phyloP scores from a whole-genome alignment of 163 green algal genomes.

The Picocystis sp. region DNA sequence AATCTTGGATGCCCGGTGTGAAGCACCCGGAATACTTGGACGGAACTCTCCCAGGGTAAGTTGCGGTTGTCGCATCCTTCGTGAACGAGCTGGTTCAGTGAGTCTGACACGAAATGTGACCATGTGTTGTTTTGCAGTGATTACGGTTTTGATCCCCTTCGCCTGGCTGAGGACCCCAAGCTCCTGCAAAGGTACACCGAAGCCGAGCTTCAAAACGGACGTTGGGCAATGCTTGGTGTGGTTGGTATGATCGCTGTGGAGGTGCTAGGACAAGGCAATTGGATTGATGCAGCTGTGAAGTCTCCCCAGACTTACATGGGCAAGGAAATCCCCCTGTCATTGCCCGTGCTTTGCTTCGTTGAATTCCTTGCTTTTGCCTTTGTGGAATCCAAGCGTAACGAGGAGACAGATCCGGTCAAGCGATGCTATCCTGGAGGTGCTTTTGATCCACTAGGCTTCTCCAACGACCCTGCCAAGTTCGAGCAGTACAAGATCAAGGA shows the following conservation, averaged over 20 bases:
- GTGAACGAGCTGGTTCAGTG: not conserved
- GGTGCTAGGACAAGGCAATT: conserved; percentile 67
- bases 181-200: conserved; percentile 58
- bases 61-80: too few relatives aligned
- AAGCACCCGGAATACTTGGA: too few relatives aligned
- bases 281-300: conserved; percentile 15
- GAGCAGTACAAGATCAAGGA: conserved; percentile 24
- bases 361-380: conserved; percentile 61
- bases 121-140: conserved; percentile 22
- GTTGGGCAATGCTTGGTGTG: conserved; percentile 73
- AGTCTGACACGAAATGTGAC: not conserved
- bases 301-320: conserved; percentile 55
- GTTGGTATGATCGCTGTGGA: conserved; percentile 56
- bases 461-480: conserved; percentile 47
- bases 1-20: too few relatives aligned
- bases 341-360: conserved; percentile 24
- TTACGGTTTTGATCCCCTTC: conserved; percentile 60
- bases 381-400: conserved; percentile 47
- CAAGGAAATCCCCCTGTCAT: conserved; percentile 56
- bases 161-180: conserved; percentile 34
- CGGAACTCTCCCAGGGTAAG: too few relatives aligned
- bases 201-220: conserved; percentile 52
- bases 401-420: conserved; percentile 46
- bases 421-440: conserved; percentile 9
- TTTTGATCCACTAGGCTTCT: conserved; percentile 14